Evolutionary conservation across 2,329 filamentous ascomycete genomes (phyloP).

Genomic region (Alternaria incomplexa): DNA sequence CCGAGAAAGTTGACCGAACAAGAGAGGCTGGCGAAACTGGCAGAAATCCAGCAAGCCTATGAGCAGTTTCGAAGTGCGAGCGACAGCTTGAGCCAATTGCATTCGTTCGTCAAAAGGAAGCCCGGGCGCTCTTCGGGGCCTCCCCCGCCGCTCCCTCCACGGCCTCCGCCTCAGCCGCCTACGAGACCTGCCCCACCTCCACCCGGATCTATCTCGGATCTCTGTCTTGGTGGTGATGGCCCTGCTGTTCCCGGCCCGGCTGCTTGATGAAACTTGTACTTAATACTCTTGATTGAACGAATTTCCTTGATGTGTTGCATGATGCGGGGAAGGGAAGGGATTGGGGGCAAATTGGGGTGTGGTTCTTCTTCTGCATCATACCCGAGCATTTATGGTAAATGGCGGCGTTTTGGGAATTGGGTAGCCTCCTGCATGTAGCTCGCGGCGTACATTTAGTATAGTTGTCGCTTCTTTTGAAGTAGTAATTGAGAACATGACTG

Average conservation of each 20-base stretch:
- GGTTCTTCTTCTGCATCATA: constrained; percentile 2
- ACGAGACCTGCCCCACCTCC: background rate
- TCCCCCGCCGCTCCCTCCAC: background rate
- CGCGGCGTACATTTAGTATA: background rate
- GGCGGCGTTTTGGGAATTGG: background rate
- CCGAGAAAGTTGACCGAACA: background rate
- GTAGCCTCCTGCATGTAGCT: background rate
- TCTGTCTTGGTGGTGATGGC: background rate
- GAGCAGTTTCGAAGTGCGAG: background rate
- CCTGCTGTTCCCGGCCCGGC: background rate
- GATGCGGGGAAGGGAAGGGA: background rate
- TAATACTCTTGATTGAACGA: background rate
- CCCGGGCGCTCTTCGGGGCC: background rate
- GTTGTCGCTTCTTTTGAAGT: background rate
- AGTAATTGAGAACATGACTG: background rate
- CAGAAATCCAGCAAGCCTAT: background rate
- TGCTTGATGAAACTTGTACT: background rate
- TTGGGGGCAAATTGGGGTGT: background rate
- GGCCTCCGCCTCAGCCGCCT: background rate
- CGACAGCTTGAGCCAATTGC: background rate
- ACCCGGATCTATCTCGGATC: background rate
- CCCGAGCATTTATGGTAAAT: background rate
- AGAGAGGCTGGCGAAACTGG: background rate
- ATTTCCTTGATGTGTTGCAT: background rate
- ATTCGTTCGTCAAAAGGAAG: background rate